Conservation (phyloP, 2,329 filamentous ascomycete genomes). For the Trichoderma sp. region DNA sequence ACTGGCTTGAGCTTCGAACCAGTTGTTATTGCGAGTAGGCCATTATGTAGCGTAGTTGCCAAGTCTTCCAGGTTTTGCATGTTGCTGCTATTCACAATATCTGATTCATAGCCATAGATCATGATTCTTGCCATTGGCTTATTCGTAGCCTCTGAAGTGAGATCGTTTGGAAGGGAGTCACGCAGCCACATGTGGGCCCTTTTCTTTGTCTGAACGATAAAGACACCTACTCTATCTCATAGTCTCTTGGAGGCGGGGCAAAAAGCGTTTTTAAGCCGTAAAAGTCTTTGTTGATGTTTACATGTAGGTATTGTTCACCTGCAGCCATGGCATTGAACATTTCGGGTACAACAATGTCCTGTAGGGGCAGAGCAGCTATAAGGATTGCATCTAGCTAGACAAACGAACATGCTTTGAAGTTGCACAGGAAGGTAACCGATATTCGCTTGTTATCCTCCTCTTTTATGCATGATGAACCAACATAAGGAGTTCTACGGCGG, state of each 20-base stretch:
- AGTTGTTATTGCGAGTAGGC: background rate
- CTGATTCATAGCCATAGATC: conserved; percentile 37
- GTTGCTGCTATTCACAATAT: conserved; percentile 31
- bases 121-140: conserved; percentile 33
- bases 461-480: background rate
- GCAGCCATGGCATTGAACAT: background rate
- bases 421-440: background rate
- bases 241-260: background rate
- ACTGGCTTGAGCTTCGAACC: conserved; percentile 6
- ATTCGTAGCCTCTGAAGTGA: conserved; percentile 19
- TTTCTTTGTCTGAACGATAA: conserved; percentile 39
- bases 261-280: conserved; percentile 26
- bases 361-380: background rate
- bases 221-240: conserved; percentile 26
- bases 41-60: background rate
- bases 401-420: background rate
- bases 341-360: background rate
- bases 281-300: conserved; percentile 14
- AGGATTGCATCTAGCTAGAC: background rate
- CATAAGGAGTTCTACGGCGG: background rate
- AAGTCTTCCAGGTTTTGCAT: conserved; percentile 28
- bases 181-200: conserved; percentile 39
- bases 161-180: conserved; percentile 35
- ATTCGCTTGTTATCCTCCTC: background rate
- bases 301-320: background rate